Evolutionary conservation across 192 early-diverging fungal species (phyloP).

Genomic region (Entomortierella lignicola): DNA sequence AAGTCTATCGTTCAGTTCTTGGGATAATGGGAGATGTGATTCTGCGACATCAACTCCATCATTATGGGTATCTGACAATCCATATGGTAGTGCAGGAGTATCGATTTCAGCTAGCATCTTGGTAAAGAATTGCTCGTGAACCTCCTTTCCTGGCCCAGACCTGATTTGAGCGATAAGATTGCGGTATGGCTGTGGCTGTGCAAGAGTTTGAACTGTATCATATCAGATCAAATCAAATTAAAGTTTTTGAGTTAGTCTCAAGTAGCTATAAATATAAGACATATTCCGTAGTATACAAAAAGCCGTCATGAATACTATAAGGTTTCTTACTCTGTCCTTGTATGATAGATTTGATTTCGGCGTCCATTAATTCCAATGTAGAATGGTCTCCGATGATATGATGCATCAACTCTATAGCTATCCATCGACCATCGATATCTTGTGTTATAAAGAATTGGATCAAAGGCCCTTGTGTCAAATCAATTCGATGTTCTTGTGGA

Average conservation of each 20-base stretch:
- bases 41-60: neutral
- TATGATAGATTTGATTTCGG: neutral
- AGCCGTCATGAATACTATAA: no score
- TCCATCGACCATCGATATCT: neutral
- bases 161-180: conserved; percentile 1
- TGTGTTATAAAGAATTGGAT: neutral
- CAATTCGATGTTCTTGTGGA: neutral
- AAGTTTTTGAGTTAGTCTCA: no score
- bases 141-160: neutral
- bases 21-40: neutral
- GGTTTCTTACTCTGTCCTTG: neutral
- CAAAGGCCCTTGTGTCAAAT: neutral
- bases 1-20: neutral
- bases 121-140: neutral
- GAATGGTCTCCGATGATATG: conserved; percentile 2
- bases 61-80: neutral
- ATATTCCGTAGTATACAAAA: no score
- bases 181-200: neutral
- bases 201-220: neutral
- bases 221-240: no score
- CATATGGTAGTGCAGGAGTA: neutral
- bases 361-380: neutral
- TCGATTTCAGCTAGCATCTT: conserved; percentile 1
- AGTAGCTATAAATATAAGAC: no score
- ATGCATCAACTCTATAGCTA: neutral